Base-by-base conservation (phyloP, 2,329 filamentous ascomycete genomes). In the Aspergillus hiratsukae region DNA sequence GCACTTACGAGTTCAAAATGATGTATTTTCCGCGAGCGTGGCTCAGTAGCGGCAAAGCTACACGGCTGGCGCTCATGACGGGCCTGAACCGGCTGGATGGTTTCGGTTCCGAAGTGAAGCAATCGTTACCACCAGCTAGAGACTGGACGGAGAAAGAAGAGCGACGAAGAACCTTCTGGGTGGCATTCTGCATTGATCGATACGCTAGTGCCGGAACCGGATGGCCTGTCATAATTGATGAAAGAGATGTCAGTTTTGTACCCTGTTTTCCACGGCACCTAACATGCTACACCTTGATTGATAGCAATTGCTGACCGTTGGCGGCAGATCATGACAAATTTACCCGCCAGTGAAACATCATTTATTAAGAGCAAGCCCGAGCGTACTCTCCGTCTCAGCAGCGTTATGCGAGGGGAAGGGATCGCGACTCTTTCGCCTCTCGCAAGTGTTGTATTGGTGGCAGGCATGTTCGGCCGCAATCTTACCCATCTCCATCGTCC, bases 21-120 rank as follows among this genome's bases (percentile, higher is more conserved):
- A 96, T 97, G 90, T 95, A 91, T 72, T 97, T 97, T 65, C 93
- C 94, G 1, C 81, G 94, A 62, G 94, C 94, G 0, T 97, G 94
- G 94, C 85, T 96, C 77, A 97, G 90, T 64, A 88, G 90, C 2
- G 94, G 93, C 23, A 82, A 89, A 59, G 88, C 88, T 4, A 84
- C 88, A n/a, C 84, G 93, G 51, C 75, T 97, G 53, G 84, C 85
- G 51, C 88, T 96, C 67, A 97, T 97, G 93, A 91, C 96, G 78
- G 91, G 93, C 8, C 76, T 97, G 37, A 91, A 97, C 72, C 86
- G 92, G 58, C 74, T 97, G 50, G 94, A 97, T 68, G 90, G 91
- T 4, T 75, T 77, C 3, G 90, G 89, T 0, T 74, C 96, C 49
- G 92, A 97, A 64, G 91, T 97, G 28, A 97, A 97, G 74, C 91